phyloP scores from a whole-genome alignment of 1,284 basidiomycete genomes.

The Ganoderma sp. region DNA sequence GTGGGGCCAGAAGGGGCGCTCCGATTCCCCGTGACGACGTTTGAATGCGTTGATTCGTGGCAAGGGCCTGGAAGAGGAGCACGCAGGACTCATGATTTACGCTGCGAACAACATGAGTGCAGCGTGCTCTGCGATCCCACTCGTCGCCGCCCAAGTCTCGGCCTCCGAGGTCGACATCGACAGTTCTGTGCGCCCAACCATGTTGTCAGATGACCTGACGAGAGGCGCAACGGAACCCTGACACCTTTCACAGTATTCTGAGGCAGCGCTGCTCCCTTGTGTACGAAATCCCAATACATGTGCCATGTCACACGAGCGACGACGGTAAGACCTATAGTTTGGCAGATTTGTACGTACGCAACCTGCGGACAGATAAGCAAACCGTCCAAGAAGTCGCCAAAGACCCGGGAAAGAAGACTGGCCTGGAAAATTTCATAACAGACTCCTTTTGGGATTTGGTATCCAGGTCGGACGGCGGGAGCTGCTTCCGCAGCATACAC shows the following conservation, averaged over 20 bases:
- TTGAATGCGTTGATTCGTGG: conserved; percentile 18
- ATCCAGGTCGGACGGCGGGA: conserved; percentile 7
- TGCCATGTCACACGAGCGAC: conserved; percentile 16
- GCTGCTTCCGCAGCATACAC: conserved; percentile 11
- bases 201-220: neutral
- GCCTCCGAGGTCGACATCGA: neutral
- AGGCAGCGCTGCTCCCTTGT: neutral
- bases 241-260: conserved; percentile 1
- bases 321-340: neutral
- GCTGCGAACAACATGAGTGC: conserved; percentile 19
- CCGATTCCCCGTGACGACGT: conserved; percentile 15
- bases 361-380: conserved; percentile 16
- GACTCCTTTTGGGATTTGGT: conserved; percentile 5
- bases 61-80: neutral
- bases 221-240: neutral
- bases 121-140: conserved; percentile 3
- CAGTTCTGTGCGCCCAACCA: neutral
- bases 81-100: conserved; percentile 29
- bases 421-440: conserved; percentile 13
- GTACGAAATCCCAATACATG: conserved; percentile 1
- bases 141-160: neutral
- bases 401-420: conserved; percentile 11
- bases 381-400: neutral
- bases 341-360: conserved; percentile 11
- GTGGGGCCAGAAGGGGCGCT: conserved; percentile 14